Percentiles rank a stretch among this genome's conserved stretches.
Conservation (phyloP, 2,329 filamentous ascomycete genomes). For the Xylaria sp. region DNA sequence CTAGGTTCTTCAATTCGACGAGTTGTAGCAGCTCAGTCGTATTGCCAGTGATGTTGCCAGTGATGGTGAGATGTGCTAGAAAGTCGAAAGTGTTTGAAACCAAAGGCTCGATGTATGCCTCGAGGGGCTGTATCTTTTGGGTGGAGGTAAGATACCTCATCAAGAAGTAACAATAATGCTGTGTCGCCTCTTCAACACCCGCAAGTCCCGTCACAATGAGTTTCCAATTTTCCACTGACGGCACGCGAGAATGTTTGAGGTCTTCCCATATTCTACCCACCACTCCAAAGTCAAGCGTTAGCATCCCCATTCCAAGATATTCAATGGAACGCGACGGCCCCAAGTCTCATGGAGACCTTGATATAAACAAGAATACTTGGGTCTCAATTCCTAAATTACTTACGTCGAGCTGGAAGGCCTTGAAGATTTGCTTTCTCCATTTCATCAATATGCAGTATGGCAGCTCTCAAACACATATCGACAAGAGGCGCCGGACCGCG, state of each 20-base stretch:
- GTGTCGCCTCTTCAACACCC: not conserved
- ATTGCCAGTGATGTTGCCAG: constrained; percentile 33
- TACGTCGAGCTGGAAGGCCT: constrained; percentile 19
- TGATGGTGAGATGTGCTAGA: constrained; percentile 45
- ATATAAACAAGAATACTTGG: not conserved
- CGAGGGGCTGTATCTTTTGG: constrained; percentile 41
- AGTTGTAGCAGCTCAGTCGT: constrained; percentile 55
- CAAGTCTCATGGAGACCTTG: not conserved
- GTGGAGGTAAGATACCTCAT: constrained; percentile 12
- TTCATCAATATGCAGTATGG: constrained; percentile 3
- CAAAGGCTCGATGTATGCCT: constrained; percentile 53
- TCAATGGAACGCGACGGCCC: not conserved
- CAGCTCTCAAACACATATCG: constrained; percentile 14
- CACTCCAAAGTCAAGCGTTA: constrained; percentile 17
- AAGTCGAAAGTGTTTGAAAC: constrained; percentile 50
- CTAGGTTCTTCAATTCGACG: constrained; percentile 58
- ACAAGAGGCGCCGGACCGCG: constrained; percentile 19
- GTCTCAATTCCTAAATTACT: not conserved
- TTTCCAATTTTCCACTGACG: constrained; percentile 31
- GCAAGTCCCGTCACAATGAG: constrained; percentile 15
- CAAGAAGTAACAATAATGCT: constrained; percentile 9
- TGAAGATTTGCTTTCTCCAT: constrained; percentile 23
- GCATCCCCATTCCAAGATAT: not conserved
- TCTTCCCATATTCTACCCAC: constrained; percentile 16
- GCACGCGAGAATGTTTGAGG: not conserved